Evolutionary conservation across 495 filamentous ascomycete species (phyloP).

Genomic region (Aspergillus sclerotioniger): DNA sequence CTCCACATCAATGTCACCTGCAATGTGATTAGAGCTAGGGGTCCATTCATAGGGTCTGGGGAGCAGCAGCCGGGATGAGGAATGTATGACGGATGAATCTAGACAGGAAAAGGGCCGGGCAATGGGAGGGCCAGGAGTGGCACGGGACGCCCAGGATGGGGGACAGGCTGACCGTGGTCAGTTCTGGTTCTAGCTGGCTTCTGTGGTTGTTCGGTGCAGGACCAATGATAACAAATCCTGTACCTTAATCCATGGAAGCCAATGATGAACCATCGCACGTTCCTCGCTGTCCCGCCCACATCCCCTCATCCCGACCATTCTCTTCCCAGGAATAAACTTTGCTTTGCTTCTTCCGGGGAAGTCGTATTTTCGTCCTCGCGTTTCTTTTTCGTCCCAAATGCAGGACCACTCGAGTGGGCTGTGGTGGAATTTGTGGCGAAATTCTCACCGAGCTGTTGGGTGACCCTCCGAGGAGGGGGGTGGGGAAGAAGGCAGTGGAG

Average conservation of each 20-base stretch:
- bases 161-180: background rate
- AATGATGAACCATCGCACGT: conserved; percentile 7
- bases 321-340: conserved; percentile 2
- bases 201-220: conserved; percentile 3
- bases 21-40: background rate
- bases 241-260: background rate
- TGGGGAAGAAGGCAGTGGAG: too few relatives aligned
- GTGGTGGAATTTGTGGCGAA: background rate
- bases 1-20: background rate
- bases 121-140: background rate
- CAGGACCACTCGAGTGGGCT: background rate
- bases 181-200: conserved; percentile 3
- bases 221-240: background rate
- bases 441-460: background rate
- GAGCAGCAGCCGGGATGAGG: background rate
- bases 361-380: conserved; percentile 1
- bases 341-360: conserved; percentile 1
- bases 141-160: background rate
- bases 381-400: conserved; percentile 1
- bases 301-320: conserved; percentile 5
- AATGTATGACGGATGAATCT: background rate
- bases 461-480: background rate
- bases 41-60: background rate
- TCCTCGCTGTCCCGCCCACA: background rate
- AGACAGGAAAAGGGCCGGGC: too few relatives aligned